phyloP scores from a whole-genome alignment of 2,329 filamentous ascomycete species.

The Rhexocercosporidium sp. region DNA sequence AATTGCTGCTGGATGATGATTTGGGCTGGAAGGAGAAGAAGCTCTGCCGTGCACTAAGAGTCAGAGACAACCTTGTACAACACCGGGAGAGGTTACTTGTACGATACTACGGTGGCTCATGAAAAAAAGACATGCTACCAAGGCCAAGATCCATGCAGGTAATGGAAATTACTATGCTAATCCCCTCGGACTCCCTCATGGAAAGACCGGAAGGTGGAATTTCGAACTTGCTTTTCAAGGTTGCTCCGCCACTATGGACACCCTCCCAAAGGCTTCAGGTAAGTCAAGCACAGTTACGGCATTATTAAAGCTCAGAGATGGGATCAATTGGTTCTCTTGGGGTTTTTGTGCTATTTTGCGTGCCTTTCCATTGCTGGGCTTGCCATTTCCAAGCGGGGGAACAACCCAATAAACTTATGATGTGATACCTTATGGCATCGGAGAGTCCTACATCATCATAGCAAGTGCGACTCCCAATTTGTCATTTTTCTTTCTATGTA shows the following conservation, averaged over 20 bases:
- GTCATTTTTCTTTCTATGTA: neutral
- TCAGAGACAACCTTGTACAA: conserved; percentile 65
- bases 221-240: neutral
- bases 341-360: neutral
- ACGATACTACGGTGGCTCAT: conserved; percentile 39
- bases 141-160: neutral
- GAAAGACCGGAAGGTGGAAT: neutral
- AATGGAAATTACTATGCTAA: neutral
- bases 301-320: neutral
- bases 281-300: neutral
- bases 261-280: neutral
- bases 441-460: neutral
- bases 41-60: conserved; percentile 60
- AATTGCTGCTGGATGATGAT: conserved; percentile 72
- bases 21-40: conserved; percentile 65
- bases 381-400: neutral
- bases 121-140: neutral
- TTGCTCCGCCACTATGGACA: neutral
- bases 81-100: conserved; percentile 65
- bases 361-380: neutral
- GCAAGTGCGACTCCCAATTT: conserved; percentile 1
- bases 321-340: neutral
- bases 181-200: neutral
- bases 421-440: neutral
- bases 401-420: neutral